Evolutionary conservation across 2,329 filamentous ascomycete genomes (phyloP), one percentile per base, ranked within the genome.

Genomic region (Diaporthe ampelina): DNA sequence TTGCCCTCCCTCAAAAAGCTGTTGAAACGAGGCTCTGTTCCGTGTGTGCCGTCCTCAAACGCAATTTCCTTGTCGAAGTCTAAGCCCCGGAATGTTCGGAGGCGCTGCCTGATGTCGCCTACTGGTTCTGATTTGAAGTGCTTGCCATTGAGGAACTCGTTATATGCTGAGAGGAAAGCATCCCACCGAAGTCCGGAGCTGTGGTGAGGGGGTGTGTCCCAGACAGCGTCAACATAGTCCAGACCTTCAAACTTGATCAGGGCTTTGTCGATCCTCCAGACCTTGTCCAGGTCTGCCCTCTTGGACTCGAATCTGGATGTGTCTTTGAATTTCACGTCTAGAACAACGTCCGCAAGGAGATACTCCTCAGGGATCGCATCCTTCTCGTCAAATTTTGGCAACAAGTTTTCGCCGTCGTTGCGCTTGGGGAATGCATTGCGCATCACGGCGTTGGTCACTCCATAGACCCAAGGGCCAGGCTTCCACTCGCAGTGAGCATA

Each of bases 221-320:
- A 98, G 0, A 97, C 95, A 0, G 91, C 90, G 74, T 98, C 95
- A 76, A 98, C 95, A 80, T 99, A 98, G 7, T 92, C 89, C 10
- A 99, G 89, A 17, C 97, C 97, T 82, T 97, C 95, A 82, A 95
- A 98, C 81, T 99, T 99, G 84, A 97, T 94, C 67, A 93, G 89
- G 0, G 95, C 92, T 78, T 91, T 89, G 67, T 91, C 88, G 29
- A 99, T 91, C 77, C 95, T 90, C 45, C 90, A 88, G 54, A 96
- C 91, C 6, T 93, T 91, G 50, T 89, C 89, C 75, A 95, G 86
- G 79, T 97, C 94, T 21, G 93, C 88, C 69, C 92, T 90, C 77
- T 93, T 91, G 35, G 89, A 91, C 43, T 88, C 88, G 15, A 90
- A 84, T 8, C 75, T 8, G 85, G 78, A 76, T 29, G 89, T 79